Conservation (phyloP, 2,329 filamentous ascomycete species). For the Sporothrix dimorphospora region DNA sequence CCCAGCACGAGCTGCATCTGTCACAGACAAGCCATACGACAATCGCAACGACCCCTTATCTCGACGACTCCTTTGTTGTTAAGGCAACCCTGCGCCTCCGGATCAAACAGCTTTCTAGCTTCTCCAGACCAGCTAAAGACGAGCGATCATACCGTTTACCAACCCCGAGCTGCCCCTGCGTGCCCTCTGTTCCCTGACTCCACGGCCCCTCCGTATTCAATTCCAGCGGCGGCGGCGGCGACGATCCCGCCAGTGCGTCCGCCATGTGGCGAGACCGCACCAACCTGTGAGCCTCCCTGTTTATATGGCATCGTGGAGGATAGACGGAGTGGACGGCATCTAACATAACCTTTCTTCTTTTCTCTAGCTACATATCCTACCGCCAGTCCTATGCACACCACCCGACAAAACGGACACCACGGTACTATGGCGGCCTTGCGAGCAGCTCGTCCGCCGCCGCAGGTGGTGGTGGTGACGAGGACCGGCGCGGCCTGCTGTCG, state of each 20-base stretch:
- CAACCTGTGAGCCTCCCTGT: conserved; percentile 72
- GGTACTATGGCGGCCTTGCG: conserved; percentile 54
- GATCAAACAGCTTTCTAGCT: neutral
- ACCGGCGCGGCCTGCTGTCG: conserved; percentile 80
- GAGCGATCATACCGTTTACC: neutral
- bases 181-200: neutral
- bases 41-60: neutral
- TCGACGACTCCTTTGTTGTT: neutral
- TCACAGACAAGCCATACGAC: neutral
- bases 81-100: conserved; percentile 12
- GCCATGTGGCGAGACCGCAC: conserved; percentile 99
- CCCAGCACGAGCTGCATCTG: neutral
- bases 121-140: neutral
- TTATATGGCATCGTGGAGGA: neutral
- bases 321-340: conserved; percentile 23
- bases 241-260: conserved; percentile 50
- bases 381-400: conserved; percentile 98
- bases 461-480: conserved; percentile 53
- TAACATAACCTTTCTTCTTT: neutral
- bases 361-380: conserved; percentile 91
- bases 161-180: neutral
- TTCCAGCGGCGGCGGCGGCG: conserved; percentile 31
- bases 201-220: conserved; percentile 27
- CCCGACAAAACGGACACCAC: conserved; percentile 75
- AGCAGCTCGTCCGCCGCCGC: conserved; percentile 47